phyloP scores from a whole-genome alignment of 495 filamentous ascomycete genomes.

The Aspergillus bridgeri region DNA sequence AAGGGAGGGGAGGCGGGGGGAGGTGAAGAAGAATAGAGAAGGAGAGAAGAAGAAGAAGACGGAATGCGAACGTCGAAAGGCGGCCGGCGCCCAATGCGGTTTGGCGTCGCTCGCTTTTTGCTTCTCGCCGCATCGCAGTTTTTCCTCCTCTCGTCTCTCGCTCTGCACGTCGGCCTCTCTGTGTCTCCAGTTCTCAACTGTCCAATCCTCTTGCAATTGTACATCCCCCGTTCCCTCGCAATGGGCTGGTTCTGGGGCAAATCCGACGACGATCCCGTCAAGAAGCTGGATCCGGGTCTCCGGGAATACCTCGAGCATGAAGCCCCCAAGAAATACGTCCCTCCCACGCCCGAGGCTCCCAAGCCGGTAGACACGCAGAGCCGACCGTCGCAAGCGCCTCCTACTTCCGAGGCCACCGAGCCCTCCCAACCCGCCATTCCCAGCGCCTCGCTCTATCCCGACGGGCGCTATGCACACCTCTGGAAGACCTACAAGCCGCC shows the following conservation, averaged over 20 bases:
- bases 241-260: constrained; percentile 71
- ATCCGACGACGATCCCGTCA: constrained; percentile 63
- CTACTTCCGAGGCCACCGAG: constrained; percentile 15
- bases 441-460: constrained; percentile 58
- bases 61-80: neutral
- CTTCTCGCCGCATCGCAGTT: constrained; percentile 24
- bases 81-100: constrained; percentile 14
- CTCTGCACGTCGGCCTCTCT: neutral
- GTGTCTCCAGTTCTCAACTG: neutral
- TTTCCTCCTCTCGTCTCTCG: neutral
- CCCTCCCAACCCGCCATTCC: constrained; percentile 50
- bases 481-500: constrained; percentile 85
- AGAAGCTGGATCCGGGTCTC: constrained; percentile 78
- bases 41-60: neutral
- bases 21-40: constrained; percentile 1
- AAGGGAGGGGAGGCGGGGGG: neutral
- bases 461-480: constrained; percentile 89
- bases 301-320: constrained; percentile 83
- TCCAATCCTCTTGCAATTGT: neutral
- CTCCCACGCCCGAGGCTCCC: constrained; percentile 22
- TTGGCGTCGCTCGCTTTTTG: constrained; percentile 10
- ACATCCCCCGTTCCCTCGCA: neutral
- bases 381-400: constrained; percentile 19
- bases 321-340: constrained; percentile 71
- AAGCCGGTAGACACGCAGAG: constrained; percentile 14